Conservation (phyloP, 805 yeast species). For the Monosporozyma siamensis region DNA sequence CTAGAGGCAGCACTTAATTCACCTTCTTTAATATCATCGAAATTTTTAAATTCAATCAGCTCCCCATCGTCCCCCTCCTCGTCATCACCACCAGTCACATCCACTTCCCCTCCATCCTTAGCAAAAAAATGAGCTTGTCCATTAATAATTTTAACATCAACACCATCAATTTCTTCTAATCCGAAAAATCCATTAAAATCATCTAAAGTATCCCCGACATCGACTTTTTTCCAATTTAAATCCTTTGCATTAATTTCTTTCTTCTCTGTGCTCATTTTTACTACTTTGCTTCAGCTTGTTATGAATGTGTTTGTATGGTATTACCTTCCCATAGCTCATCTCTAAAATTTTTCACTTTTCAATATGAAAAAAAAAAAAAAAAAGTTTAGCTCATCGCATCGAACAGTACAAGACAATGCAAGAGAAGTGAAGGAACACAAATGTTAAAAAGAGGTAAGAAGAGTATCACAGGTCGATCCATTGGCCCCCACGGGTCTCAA, state of each 20-base stretch:
- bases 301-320: not conserved
- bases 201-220: constrained; percentile 71
- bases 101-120: constrained; percentile 6
- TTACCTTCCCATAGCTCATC: not conserved
- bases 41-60: constrained; percentile 24
- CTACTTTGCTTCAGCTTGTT: too few species aligned
- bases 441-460: constrained; percentile 24
- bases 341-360: constrained; percentile 1
- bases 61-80: constrained; percentile 10
- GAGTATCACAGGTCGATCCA: constrained; percentile 30
- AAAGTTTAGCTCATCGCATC: constrained; percentile 20
- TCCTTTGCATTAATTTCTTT: constrained; percentile 36
- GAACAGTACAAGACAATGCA: not conserved
- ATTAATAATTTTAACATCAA: constrained; percentile 63
- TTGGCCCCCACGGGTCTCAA: constrained; percentile 24
- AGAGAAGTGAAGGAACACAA: not conserved
- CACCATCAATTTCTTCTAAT: constrained; percentile 89
- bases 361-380: not conserved
- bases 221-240: constrained; percentile 72
- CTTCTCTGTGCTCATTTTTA: constrained; percentile 1
- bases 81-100: constrained; percentile 8
- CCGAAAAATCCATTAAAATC: constrained; percentile 91
- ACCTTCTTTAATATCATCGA: constrained; percentile 28
- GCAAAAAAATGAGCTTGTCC: constrained; percentile 53
- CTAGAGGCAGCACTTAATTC: constrained; percentile 20